phyloP scores from a whole-genome alignment of 495 filamentous ascomycete genomes.

The Penicillium fimorum region DNA sequence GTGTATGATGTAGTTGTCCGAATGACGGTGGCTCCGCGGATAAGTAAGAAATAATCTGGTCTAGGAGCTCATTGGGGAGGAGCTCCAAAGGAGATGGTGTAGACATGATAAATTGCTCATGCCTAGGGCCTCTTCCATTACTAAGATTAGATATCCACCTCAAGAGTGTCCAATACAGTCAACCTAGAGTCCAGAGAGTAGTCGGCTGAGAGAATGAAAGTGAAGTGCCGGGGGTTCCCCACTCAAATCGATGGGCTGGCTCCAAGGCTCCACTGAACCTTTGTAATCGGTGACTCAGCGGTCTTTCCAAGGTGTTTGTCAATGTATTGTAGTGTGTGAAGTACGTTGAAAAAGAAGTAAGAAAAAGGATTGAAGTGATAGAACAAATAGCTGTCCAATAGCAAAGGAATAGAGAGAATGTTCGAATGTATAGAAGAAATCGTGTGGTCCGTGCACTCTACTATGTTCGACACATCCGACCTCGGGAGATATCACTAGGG shows the following conservation, averaged over 20 bases:
- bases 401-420: neutral
- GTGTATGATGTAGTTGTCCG: slow-evolving; percentile 25
- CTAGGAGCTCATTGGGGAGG: slow-evolving; percentile 45
- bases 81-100: slow-evolving; percentile 14
- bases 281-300: slow-evolving; percentile 32
- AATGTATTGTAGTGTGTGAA: neutral
- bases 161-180: neutral
- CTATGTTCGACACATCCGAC: neutral
- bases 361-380: neutral
- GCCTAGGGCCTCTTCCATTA: slow-evolving; percentile 8
- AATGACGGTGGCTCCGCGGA: slow-evolving; percentile 30
- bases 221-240: slow-evolving; percentile 28
- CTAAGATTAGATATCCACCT: neutral
- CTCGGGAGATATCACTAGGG: no score
- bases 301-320: neutral
- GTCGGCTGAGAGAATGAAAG: slow-evolving; percentile 20
- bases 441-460: neutral
- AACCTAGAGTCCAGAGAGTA: neutral
- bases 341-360: neutral
- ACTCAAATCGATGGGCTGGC: slow-evolving; percentile 5
- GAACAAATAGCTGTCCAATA: neutral
- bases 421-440: neutral
- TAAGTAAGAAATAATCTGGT: slow-evolving; percentile 37
- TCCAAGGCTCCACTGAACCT: slow-evolving; percentile 18
- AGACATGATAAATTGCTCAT: slow-evolving; percentile 1